Evolutionary conservation across 73 alveolate species (phyloP).

Genomic region (Paramecium sonneborni): DNA sequence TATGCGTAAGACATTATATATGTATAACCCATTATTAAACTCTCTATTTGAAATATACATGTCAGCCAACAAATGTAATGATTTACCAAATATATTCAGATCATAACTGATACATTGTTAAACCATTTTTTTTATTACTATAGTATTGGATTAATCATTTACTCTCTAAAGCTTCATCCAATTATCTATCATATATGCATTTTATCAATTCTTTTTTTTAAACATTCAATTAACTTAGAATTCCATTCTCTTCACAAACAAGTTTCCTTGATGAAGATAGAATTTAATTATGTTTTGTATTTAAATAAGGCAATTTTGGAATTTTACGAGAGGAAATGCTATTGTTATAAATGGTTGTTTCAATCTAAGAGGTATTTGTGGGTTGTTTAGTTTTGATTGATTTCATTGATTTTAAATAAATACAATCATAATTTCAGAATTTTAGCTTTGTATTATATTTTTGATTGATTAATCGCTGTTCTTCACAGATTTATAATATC

Average conservation of each 20-base stretch:
- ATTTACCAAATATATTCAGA: not conserved
- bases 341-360: not conserved
- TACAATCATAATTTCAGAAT: not conserved
- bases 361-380: slow-evolving; percentile 46
- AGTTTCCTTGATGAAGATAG: not conserved
- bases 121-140: slow-evolving; percentile 14
- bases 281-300: not conserved
- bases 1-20: not conserved
- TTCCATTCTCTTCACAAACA: not conserved
- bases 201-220: not conserved
- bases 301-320: not conserved
- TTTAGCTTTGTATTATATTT: too few relatives aligned
- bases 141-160: not conserved
- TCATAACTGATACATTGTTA: not conserved
- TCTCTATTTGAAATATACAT: slow-evolving; percentile 24
- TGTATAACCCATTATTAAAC: not conserved
- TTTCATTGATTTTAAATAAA: not conserved
- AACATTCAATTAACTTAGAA: not conserved
- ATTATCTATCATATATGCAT: not conserved
- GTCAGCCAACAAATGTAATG: not conserved
- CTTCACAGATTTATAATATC: too few relatives aligned
- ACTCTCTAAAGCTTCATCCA: slow-evolving; percentile 26
- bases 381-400: not conserved
- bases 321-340: not conserved
- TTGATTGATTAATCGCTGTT: too few relatives aligned